Base-by-base conservation (phyloP, 495 filamentous ascomycete genomes). In the Hyaloscypha variabilis region DNA sequence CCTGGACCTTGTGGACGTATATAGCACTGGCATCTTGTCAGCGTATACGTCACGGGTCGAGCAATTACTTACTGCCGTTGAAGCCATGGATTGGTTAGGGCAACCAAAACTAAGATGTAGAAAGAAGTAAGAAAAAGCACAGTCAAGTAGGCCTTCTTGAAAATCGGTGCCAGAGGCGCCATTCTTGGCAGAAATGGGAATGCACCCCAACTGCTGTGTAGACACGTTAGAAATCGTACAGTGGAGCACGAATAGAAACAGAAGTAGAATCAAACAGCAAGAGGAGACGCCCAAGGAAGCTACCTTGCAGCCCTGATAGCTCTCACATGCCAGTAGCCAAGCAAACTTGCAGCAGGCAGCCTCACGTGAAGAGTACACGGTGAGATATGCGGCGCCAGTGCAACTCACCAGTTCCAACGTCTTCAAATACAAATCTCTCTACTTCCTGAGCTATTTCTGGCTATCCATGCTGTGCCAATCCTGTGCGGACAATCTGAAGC, bases 1-100 rank as follows among this genome's bases (percentile, higher is more conserved):
- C 87, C 66, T 92, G 85, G 63, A 94, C 60, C 50, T 87, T 88
- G 73, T 96, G 88, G 17, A 86, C 87, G 75, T 96, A 97, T 19
- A 97, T 74, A 24, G 87, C 87, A 67, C 92, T 94, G 70, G 39
- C 50, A 25, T 13, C 25, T 29, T 14, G 26, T 65, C n/a, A 69
- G 52, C 54, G 13, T 46, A 8, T 14, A 19, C 17, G 14, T 46
- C 39, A 46, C 14, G 4, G 39, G 17, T 46, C 13, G 39, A 46
- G 10, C 2, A 36, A 24, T 55, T 39, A 69, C 84, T 76, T 77
- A 88, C 87, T 88, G 83, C 70, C 84, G 76, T 69, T 90, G 87
- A 29, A 88, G 75, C 71, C 74, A 82, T 14, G 84, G 77, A 59
- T 79, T 81, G 1, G 79, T 76, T 57, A 90, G 65, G 1, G 74